A percentile compares a stretch with the other conserved stretches of the same genome.
Conservation (phyloP, 2,329 filamentous ascomycete genomes). For the Ciborinia camelliae region DNA sequence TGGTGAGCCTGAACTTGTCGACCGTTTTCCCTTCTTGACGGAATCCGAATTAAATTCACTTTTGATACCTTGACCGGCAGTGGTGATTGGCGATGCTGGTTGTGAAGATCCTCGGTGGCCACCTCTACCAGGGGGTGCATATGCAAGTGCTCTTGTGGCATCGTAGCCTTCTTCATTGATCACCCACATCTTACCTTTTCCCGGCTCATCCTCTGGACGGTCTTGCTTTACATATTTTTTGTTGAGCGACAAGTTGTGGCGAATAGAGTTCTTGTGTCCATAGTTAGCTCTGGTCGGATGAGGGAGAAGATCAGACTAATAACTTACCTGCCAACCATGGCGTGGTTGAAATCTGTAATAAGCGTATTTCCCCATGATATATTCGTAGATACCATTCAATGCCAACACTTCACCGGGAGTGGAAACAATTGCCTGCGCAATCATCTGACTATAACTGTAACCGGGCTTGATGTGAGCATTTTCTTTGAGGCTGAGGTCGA, state of each 20-base stretch:
- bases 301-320: background rate
- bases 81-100: slow-evolving; percentile 59
- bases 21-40: slow-evolving; percentile 54
- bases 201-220: slow-evolving; percentile 87
- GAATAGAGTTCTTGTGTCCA: slow-evolving; percentile 76
- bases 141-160: slow-evolving; percentile 55
- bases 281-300: slow-evolving; percentile 11
- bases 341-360: slow-evolving; percentile 78
- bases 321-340: slow-evolving; percentile 83
- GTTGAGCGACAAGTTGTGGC: slow-evolving; percentile 92
- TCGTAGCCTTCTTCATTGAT: slow-evolving; percentile 80
- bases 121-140: slow-evolving; percentile 50
- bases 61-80: slow-evolving; percentile 56
- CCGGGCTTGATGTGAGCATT: slow-evolving; percentile 92
- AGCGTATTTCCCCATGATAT: slow-evolving; percentile 85
- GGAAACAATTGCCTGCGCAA: slow-evolving; percentile 90
- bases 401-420: slow-evolving; percentile 86
- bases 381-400: slow-evolving; percentile 87
- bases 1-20: slow-evolving; percentile 53
- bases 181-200: slow-evolving; percentile 99
- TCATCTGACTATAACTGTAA: slow-evolving; percentile 95
- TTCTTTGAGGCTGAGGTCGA: slow-evolving; percentile 77
- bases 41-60: slow-evolving; percentile 51
- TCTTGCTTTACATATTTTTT: slow-evolving; percentile 94
- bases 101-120: slow-evolving; percentile 66